Conservation (phyloP, 2,329 filamentous ascomycete genomes). For the Aspergillus carbonarius region DNA sequence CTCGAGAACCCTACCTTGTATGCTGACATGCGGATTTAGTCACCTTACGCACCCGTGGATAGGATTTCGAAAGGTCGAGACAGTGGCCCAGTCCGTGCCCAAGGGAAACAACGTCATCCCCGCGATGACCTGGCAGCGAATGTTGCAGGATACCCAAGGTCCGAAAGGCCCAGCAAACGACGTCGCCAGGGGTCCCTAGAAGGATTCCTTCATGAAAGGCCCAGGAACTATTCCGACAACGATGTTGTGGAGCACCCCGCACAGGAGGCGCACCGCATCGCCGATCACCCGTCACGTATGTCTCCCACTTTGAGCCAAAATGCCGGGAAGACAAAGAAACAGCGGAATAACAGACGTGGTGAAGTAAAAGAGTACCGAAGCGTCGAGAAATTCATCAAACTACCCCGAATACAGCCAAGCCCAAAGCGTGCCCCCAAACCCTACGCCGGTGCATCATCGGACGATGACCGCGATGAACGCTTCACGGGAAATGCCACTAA, state of each 20-base stretch:
- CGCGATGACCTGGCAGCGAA: slow-evolving; percentile 1
- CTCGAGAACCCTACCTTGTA: neutral
- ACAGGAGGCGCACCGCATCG: slow-evolving; percentile 5
- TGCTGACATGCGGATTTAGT: slow-evolving; percentile 2
- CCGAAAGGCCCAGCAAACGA: slow-evolving; percentile 24
- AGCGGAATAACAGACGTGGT: neutral
- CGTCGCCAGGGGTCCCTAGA: slow-evolving; percentile 24
- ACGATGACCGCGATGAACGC: slow-evolving; percentile 20
- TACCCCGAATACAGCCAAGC: slow-evolving; percentile 7
- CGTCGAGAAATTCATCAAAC: slow-evolving; percentile 20
- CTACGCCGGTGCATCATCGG: slow-evolving; percentile 1
- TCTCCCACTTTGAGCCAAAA: slow-evolving; percentile 24
- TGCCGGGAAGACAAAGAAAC: slow-evolving; percentile 7
- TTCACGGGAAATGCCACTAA: slow-evolving; percentile 27
- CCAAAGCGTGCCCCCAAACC: neutral
- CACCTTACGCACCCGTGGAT: slow-evolving; percentile 24
- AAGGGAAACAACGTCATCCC: slow-evolving; percentile 14
- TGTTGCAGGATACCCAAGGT: neutral
- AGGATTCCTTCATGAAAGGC: neutral
- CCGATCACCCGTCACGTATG: slow-evolving; percentile 13
- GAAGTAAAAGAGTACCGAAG: slow-evolving; percentile 20
- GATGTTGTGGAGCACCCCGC: slow-evolving; percentile 13
- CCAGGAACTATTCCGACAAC: slow-evolving; percentile 21
- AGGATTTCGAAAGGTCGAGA: slow-evolving; percentile 28
- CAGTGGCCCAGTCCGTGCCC: slow-evolving; percentile 35